Evolutionary conservation across 768 basidiomycete species (phyloP).

Genomic region (Termitomyces sp.): DNA sequence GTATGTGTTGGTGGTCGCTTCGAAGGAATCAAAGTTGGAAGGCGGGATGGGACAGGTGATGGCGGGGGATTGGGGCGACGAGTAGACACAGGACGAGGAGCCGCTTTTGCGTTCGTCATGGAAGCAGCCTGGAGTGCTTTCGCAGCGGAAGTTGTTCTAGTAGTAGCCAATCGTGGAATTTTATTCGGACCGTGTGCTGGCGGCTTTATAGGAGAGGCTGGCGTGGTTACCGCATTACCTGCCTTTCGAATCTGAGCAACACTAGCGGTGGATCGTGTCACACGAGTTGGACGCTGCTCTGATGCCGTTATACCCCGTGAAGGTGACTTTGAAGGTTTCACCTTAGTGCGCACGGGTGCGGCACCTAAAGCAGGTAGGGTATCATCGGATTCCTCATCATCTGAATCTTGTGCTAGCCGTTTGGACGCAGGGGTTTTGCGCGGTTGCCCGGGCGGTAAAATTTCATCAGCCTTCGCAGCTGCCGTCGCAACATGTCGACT

Average conservation of each 20-base stretch:
- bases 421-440: conserved; percentile 84
- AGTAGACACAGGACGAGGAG: conserved; percentile 16
- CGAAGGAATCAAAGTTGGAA: conserved; percentile 63
- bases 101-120: conserved; percentile 25
- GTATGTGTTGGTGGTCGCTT: conserved; percentile 42
- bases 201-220: conserved; percentile 38
- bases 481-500: conserved; percentile 69
- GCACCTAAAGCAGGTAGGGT: conserved; percentile 57
- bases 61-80: conserved; percentile 39
- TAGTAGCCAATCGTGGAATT: conserved; percentile 59
- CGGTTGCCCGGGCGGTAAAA: conserved; percentile 77
- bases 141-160: conserved; percentile 44
- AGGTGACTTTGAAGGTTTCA: conserved; percentile 33
- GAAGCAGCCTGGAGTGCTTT: conserved; percentile 33
- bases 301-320: conserved; percentile 51
- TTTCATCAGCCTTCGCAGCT: conserved; percentile 62
- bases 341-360: conserved; percentile 35
- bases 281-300: conserved; percentile 67
- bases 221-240: conserved; percentile 28
- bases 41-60: conserved; percentile 66
- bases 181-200: conserved; percentile 54
- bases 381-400: conserved; percentile 60
- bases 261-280: conserved; percentile 65
- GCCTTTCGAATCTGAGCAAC: conserved; percentile 50
- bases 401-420: conserved; percentile 60